Evolutionary conservation across 768 basidiomycete species (phyloP), one percentile per base, ranked within the genome.

Genomic region (Pisolithus albus): DNA sequence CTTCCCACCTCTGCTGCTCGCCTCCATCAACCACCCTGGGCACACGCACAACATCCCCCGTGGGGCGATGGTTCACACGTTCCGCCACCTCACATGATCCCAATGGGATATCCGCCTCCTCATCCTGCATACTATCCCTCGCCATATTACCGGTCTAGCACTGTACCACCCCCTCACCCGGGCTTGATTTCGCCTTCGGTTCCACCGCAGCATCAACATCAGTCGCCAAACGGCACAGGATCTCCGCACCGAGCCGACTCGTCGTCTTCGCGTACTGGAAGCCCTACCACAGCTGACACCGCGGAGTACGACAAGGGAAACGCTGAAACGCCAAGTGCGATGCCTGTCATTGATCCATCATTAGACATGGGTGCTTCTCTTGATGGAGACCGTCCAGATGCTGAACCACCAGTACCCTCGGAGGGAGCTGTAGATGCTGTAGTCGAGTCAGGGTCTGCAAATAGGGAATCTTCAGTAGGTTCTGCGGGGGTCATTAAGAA

Each of bases 1-100:
- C 70, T 78, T 39, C 82, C 82, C 21, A 81, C 79, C 5, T 82
- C 81, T 32, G 73, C 79, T 8, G 68, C 79, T 4, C 68, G 80
- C 47, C 56, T 74, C 47, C 72, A 75, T 55, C 62, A 69, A 46
- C 62, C 73, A 40, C 71, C 64, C 51, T 80, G 34, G 34, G 3
- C 34, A 15, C 34, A 34, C 34, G 11, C 34, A 5, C 34, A 34
- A 13, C 34, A 34, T 34, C 34, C 34, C 34, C 34, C 34, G 13
- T 34, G 34, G 34, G 34, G 11, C 4, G 34, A 34, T 34, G 34
- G 34, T 10, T 34, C 34, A 34, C 34, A 34, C 5, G 4, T 34
- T 34, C 34, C 34, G 34, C 34, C 72, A 76, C 64, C 64, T 18
- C 66, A 45, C 34, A 34, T 34, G 13, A 56, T 63, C 36, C 65